A percentile compares a stretch with the other conserved stretches of the same genome.
phyloP scores from a whole-genome alignment of 2,329 filamentous ascomycete species.

The Ceratocystiopsis minuta region DNA sequence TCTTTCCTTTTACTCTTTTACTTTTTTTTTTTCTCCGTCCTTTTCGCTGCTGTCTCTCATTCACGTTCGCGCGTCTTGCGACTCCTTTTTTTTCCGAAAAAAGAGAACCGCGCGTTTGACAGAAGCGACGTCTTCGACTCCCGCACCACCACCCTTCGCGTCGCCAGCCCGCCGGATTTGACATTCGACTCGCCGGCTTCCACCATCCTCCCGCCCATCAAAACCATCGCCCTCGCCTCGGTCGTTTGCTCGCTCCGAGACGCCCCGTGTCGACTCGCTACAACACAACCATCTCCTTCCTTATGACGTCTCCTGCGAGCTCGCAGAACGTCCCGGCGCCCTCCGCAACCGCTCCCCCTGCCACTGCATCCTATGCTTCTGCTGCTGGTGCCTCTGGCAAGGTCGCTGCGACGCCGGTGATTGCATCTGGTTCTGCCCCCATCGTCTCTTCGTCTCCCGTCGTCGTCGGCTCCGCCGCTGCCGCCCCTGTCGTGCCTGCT shows the following conservation, averaged over 20 bases:
- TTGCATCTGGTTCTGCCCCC: slow-evolving; percentile 39
- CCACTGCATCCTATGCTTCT: slow-evolving; percentile 46
- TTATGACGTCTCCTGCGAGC: slow-evolving; percentile 45
- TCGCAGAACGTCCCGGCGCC: slow-evolving; percentile 38
- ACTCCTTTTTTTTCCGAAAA: not conserved
- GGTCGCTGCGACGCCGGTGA: slow-evolving; percentile 39
- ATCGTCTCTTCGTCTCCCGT: slow-evolving; percentile 15
- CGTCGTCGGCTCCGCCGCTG: slow-evolving; percentile 37
- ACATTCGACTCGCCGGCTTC: not conserved
- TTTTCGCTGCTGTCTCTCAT: too few relatives aligned
- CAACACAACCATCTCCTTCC: slow-evolving; percentile 11
- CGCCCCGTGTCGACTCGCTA: not conserved
- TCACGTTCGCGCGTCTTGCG: not conserved
- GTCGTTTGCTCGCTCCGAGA: not conserved
- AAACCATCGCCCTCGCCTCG: too few relatives aligned
- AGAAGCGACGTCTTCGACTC: too few relatives aligned
- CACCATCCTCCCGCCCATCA: not conserved
- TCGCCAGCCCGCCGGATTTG: too few relatives aligned
- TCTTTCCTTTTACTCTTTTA: not conserved
- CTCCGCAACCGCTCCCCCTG: slow-evolving; percentile 35
- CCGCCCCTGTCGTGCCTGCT: slow-evolving; percentile 26
- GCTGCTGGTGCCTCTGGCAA: slow-evolving; percentile 47
- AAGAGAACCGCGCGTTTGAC: too few relatives aligned
- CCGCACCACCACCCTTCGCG: too few relatives aligned
- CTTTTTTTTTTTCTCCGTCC: not conserved